phyloP scores from a whole-genome alignment of 192 early-diverging fungal genomes.

The Entomortierella lignicola region DNA sequence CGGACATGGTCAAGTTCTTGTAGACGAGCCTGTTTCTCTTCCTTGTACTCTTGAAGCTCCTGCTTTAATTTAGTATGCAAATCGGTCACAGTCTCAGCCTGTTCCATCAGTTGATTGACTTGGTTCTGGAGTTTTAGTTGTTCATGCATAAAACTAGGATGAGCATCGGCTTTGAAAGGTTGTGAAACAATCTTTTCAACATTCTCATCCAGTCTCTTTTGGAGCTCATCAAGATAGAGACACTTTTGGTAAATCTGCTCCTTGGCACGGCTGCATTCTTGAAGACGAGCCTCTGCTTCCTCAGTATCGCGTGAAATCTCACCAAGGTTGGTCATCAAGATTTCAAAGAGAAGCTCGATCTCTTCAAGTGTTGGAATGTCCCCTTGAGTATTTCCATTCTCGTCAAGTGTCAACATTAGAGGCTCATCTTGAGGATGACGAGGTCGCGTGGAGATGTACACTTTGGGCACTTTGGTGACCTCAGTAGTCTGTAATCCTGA shows the following conservation, averaged over 20 bases:
- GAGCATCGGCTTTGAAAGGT: constrained; percentile 37
- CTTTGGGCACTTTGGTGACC: constrained; percentile 5
- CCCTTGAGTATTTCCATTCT: constrained; percentile 22
- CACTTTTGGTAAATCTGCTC: constrained; percentile 59
- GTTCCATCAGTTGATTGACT: constrained; percentile 39
- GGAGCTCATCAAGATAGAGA: constrained; percentile 53
- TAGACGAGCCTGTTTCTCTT: constrained; percentile 47
- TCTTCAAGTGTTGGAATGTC: constrained; percentile 51
- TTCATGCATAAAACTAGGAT: constrained; percentile 49
- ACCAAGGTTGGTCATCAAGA: constrained; percentile 61
- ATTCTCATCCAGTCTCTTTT: constrained; percentile 33
- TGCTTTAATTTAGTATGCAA: constrained; percentile 39
- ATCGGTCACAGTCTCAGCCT: constrained; percentile 54
- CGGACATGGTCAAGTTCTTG: constrained; percentile 51
- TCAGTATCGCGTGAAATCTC: constrained; percentile 63
- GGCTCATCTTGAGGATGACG: constrained; percentile 41
- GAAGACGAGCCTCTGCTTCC: constrained; percentile 46
- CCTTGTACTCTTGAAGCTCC: constrained; percentile 52
- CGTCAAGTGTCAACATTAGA: constrained; percentile 23
- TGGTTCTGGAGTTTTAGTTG: constrained; percentile 49
- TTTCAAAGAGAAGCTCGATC: constrained; percentile 63
- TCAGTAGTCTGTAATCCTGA: background rate
- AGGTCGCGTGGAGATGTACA: constrained; percentile 25
- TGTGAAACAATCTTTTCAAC: constrained; percentile 49
- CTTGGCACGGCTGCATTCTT: constrained; percentile 54